These are phyloP conservation scores for Mycothermus thermophilus DNA, from an alignment of 495 filamentous ascomycete species.

Conservation along the genomic window DNA sequence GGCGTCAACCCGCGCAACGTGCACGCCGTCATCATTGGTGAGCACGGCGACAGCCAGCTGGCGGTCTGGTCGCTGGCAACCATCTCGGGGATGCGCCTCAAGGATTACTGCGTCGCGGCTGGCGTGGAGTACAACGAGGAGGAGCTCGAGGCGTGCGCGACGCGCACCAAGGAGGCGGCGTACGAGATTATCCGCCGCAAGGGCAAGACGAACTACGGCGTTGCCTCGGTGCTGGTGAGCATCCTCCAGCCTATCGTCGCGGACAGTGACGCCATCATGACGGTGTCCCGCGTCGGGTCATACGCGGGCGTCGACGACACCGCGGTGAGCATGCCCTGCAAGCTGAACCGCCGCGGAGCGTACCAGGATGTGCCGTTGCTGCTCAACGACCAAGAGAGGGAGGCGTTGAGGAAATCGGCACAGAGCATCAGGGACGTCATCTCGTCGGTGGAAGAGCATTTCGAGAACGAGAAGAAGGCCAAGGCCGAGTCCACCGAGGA, in stretches of 20 bases:
- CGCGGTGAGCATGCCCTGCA: conserved; percentile 22
- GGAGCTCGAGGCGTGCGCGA: conserved; percentile 12
- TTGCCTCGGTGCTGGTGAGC: conserved; percentile 29
- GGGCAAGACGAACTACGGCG: conserved; percentile 48
- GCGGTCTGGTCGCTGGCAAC: conserved; percentile 21
- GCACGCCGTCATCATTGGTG: conserved; percentile 21
- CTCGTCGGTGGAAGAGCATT: conserved; percentile 1
- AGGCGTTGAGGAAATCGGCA: conserved; percentile 26
- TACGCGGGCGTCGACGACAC: conserved; percentile 18
- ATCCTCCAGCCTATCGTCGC: conserved; percentile 20
- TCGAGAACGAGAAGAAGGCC: too few species aligned
- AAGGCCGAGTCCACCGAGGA: too few species aligned
- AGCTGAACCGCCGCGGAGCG: conserved; percentile 16
- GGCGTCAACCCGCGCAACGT: conserved; percentile 20
- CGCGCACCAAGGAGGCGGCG: conserved; percentile 24
- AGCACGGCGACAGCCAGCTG: conserved; percentile 21
- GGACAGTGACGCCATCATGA: conserved; percentile 16
- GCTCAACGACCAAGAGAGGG: conserved; percentile 12
- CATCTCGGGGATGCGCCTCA: conserved; percentile 19
- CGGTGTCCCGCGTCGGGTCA: conserved; percentile 16
- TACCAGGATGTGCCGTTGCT: conserved; percentile 18
- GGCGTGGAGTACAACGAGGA: conserved; percentile 11
- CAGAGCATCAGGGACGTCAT: conserved; percentile 14
- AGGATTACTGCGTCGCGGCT: conserved; percentile 15
- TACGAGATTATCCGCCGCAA: conserved; percentile 45